Evolutionary conservation across 2,329 filamentous ascomycete species (phyloP), one percentile per base, ranked within the genome.

Genomic region (Pseudocercospora fijiensis): DNA sequence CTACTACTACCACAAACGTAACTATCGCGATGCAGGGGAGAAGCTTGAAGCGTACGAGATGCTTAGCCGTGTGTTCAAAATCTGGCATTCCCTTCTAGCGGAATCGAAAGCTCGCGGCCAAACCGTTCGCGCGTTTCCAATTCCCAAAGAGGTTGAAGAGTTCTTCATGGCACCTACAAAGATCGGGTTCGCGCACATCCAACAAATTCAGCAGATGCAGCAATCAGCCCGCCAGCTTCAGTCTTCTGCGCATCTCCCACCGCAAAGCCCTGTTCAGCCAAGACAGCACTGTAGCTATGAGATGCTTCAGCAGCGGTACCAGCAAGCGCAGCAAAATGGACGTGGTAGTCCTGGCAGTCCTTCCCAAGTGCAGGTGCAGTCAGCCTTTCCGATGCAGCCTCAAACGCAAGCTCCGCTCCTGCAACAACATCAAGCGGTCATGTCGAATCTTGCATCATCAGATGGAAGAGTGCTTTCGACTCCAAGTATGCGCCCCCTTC

Each of bases 41-140:
- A 67, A 62, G 53, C 28, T 13, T 4, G 20, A 60, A 4, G 70
- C 70, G 6, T 64, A 66, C 47, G 16, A 13, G 11, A 52, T 61
- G 13, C 61, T 68, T 47, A 26, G 49, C 9, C 41, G 49, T 9
- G 60, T 70, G 4, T 69, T 62, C 33, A 27, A 61, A 11, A 26
- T 49, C 5, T 70, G 67, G 65, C 24, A 59, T 5, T 22, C 11
- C 11, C 28, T 57, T 20, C 22, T 47, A 20, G 30, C 58, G 37
- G 20, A 11, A 26, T 27, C 51, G 51, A 10, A 22, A 7, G 20
- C 51, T n/a, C 51, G 27, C 20, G 26, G 51, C 8, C 24, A 18
- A 56, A 27, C 26, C n/a, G 22, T 56, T 33, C 9, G 30, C 20
- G 52, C 41, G 6, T 64, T 66, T 18, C 26, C 24, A 1, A n/a